These are phyloP conservation scores for Madurella mycetomatis DNA, from an alignment of 2,329 filamentous ascomycete genomes.

Conservation along the genomic window DNA sequence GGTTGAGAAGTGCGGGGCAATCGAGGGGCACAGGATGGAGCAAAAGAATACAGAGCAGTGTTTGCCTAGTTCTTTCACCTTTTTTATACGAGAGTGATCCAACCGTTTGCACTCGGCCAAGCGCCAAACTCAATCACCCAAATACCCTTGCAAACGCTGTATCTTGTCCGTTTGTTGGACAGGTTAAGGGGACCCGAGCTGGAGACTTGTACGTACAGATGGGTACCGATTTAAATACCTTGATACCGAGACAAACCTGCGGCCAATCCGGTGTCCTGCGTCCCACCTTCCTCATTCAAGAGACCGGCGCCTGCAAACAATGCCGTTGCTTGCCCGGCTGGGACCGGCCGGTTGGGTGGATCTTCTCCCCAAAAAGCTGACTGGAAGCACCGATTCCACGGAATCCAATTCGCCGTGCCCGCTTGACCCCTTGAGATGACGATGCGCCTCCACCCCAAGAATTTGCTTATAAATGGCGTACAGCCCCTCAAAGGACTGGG, in stretches of 20 bases:
- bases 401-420: background rate
- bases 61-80: background rate
- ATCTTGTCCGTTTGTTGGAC: no score
- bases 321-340: background rate
- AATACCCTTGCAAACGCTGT: no score
- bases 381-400: background rate
- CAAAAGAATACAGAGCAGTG: background rate
- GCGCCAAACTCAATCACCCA: no score
- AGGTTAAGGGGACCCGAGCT: no score
- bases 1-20: constrained; percentile 13
- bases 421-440: background rate
- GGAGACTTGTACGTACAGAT: no score
- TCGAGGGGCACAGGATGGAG: constrained; percentile 1
- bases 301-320: background rate
- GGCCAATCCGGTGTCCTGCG: constrained; percentile 5
- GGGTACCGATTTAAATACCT: background rate
- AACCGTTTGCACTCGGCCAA: no score
- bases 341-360: background rate
- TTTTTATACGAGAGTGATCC: no score
- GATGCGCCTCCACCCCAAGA: background rate
- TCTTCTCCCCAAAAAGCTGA: background rate
- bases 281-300: background rate
- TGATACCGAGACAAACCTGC: background rate
- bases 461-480: no score
- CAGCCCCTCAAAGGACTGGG: no score